Conservation (phyloP, 2,329 filamentous ascomycete genomes). For the Fonsecaea pugnacius region DNA sequence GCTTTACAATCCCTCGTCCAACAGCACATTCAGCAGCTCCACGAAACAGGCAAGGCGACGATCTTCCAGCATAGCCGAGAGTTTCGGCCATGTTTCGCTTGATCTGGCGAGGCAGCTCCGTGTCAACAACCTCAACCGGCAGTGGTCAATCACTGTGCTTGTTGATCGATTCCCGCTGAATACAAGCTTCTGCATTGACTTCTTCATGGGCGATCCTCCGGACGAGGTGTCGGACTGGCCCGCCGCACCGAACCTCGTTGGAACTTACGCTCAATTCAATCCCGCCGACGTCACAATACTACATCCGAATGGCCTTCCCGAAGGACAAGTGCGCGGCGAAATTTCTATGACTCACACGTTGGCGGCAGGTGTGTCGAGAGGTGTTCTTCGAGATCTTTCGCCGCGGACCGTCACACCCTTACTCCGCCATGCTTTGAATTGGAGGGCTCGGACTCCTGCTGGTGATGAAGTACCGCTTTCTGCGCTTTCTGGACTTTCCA, state of each 20-base stretch:
- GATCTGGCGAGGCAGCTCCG: constrained; percentile 26
- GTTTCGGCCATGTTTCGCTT: constrained; percentile 39
- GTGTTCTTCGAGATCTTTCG: constrained; percentile 30
- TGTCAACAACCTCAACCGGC: constrained; percentile 41
- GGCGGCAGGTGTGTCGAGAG: constrained; percentile 32
- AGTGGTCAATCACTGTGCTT: constrained; percentile 72
- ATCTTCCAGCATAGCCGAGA: constrained; percentile 41
- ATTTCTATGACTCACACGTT: constrained; percentile 35
- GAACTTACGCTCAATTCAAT: constrained; percentile 62
- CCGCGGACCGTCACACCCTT: constrained; percentile 33
- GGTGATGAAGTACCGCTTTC: constrained; percentile 29
- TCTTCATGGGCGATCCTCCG: constrained; percentile 67
- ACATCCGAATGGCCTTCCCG: constrained; percentile 26
- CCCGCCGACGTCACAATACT: constrained; percentile 28
- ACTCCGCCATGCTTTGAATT: constrained; percentile 28
- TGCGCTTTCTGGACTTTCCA: constrained; percentile 27
- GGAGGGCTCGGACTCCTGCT: constrained; percentile 27
- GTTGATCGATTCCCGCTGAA: constrained; percentile 59
- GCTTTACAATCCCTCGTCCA: constrained; percentile 58
- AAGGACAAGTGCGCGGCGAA: constrained; percentile 30
- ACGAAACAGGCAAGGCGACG: constrained; percentile 39
- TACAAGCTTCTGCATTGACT: constrained; percentile 66
- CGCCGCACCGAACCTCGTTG: constrained; percentile 61
- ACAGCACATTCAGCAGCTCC: constrained; percentile 13
- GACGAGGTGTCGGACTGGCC: constrained; percentile 57